phyloP scores from a whole-genome alignment of 192 early-diverging fungal species.

The Rhizoclosmatium globosum region DNA sequence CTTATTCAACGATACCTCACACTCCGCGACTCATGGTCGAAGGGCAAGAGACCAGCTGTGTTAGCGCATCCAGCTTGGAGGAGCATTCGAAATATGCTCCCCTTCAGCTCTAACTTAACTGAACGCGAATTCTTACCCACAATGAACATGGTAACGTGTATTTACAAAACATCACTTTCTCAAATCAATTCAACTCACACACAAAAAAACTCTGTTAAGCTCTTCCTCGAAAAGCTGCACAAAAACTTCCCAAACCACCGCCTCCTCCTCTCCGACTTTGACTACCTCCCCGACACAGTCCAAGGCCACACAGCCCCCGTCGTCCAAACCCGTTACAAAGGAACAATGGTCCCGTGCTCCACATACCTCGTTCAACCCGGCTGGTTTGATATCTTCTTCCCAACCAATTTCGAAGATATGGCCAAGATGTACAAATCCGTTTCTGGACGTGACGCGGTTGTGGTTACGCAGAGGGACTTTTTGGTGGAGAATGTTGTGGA shows the following conservation, averaged over 20 bases:
- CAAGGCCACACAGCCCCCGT: constrained; percentile 87
- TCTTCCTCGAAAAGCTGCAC: constrained; percentile 79
- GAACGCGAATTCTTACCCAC: constrained; percentile 91
- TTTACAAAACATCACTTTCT: neutral
- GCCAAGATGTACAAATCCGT: constrained; percentile 71
- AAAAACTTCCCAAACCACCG: constrained; percentile 86
- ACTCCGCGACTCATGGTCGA: constrained; percentile 59
- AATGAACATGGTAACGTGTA: constrained; percentile 52
- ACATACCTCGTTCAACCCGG: constrained; percentile 98
- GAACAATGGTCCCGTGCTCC: constrained; percentile 92
- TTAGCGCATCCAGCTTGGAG: constrained; percentile 53
- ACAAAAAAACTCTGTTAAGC: constrained; percentile 32
- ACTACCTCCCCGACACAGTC: constrained; percentile 82
- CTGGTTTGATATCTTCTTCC: constrained; percentile 99
- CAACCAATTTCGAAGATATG: constrained; percentile 93
- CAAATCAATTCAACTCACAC: neutral
- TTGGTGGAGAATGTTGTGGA: constrained; percentile 75
- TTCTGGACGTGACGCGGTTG: constrained; percentile 45
- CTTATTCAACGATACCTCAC: constrained; percentile 76
- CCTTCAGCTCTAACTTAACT: constrained; percentile 88
- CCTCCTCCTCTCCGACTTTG: constrained; percentile 92
- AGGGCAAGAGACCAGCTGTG: constrained; percentile 69
- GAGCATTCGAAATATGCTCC: constrained; percentile 66
- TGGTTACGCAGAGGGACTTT: constrained; percentile 84
- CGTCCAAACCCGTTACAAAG: constrained; percentile 91